Evolutionary conservation across 352 stramenopile genomes (phyloP), one percentile per base, ranked within the genome.

Genomic region (Saprolegnia diclina): DNA sequence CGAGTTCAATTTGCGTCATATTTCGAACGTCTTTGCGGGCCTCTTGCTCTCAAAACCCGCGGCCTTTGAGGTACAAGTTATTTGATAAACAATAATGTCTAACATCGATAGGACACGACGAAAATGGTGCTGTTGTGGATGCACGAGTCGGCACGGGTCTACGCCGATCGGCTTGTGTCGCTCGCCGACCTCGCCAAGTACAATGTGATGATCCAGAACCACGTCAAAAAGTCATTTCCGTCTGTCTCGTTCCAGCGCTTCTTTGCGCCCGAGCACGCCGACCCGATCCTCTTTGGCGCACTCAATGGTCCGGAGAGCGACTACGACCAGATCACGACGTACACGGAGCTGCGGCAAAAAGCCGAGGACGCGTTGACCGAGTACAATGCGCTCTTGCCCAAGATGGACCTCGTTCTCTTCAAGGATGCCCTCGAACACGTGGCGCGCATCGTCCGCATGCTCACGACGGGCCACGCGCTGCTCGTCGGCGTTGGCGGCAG

Each of bases 371-470:
- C 92, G 4, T 73, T 98, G 24, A 70, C 78, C 4, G 90, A 98
- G 68, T 94, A 98, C 84, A 99, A 98, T 69, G 90, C 98, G 50
- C 66, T 85, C 5, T 91, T 96, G 57, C 73, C 90, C 0, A 93
- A 89, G 16, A 98, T 98, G 92, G 90, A 98, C 37, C 73, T 98
- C 21, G 94, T 98, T 48, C 79, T 98, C 5, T 99, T 99, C 76
- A 90, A 98, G 50, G 92, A 99, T 66, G 95, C 94, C 14, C 88
- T 99, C 24, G 93, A 97, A 65, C 95, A 99, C 75, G 82, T 98
- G 38, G 82, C 89, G 26, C 80, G 95, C 1, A 97, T 99, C 57
- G 83, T 96, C 13, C 88, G 95, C n/a, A 98, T 98, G 56, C 85
- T 99, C 65, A 88, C 92, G 18, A 91, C 87, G 18, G 95, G 95